Conservation (phyloP, 2,329 filamentous ascomycete species). For the Aureobasidium subglaciale region DNA sequence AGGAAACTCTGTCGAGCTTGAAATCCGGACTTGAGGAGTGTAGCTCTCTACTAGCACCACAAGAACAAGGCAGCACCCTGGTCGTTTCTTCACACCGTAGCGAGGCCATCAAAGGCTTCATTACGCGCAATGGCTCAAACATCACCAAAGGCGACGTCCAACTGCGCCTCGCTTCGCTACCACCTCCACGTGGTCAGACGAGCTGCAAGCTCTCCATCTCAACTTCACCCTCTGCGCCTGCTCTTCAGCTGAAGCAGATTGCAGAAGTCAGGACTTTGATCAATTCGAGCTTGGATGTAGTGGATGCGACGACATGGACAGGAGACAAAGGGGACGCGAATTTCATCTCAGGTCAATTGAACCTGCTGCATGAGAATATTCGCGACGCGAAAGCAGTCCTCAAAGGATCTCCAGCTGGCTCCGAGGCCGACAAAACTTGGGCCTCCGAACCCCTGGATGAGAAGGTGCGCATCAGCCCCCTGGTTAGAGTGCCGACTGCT, state of each 20-base stretch:
- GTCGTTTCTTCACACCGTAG: constrained; percentile 81
- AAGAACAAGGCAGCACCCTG: constrained; percentile 79
- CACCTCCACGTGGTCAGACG: constrained; percentile 44
- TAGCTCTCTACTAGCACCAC: constrained; percentile 74
- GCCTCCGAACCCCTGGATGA: constrained; percentile 48
- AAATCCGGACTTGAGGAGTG: constrained; percentile 79
- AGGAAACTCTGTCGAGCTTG: constrained; percentile 54
- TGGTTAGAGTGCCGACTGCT: constrained; percentile 17
- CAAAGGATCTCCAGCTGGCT: constrained; percentile 41
- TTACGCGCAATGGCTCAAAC: constrained; percentile 83
- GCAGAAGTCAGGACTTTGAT: constrained; percentile 67
- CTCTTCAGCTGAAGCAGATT: constrained; percentile 61
- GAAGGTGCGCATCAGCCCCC: constrained; percentile 42
- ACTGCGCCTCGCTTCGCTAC: constrained; percentile 65
- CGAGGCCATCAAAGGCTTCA: constrained; percentile 40
- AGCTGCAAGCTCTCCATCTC: constrained; percentile 48
- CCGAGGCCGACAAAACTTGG: constrained; percentile 47
- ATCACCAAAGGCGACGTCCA: constrained; percentile 83
- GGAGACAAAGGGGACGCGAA: constrained; percentile 54
- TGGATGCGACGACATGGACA: constrained; percentile 68
- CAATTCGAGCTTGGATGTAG: constrained; percentile 74
- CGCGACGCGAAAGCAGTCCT: constrained; percentile 53
- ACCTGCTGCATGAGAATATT: constrained; percentile 54
- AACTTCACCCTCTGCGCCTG: constrained; percentile 46
- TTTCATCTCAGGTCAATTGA: constrained; percentile 53